Conservation (phyloP, 208 protist genomes). For the Phytomonas francai region DNA sequence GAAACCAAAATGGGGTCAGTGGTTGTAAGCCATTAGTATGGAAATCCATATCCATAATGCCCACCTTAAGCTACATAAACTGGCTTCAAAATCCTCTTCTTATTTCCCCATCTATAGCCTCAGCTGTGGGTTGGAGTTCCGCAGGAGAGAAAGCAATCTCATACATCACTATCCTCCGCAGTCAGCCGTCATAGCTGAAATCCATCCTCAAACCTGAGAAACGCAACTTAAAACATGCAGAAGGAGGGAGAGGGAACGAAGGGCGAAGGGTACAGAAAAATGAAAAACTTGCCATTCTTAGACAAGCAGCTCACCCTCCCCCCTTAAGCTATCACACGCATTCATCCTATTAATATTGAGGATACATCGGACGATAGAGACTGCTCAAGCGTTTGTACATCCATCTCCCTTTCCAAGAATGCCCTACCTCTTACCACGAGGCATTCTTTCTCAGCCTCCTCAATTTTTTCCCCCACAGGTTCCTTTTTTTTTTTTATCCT, state of each 20-base stretch:
- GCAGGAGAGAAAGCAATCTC: not conserved
- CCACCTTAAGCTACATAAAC: not conserved
- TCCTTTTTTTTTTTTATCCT: constrained; percentile 2
- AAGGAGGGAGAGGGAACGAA: not conserved
- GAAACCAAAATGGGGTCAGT: not conserved
- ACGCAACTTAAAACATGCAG: not conserved
- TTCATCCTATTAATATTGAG: not conserved
- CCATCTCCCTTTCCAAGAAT: too few species aligned
- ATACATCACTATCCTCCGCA: not conserved
- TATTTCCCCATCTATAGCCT: not conserved
- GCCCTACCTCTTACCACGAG: too few species aligned
- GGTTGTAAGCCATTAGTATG: not conserved
- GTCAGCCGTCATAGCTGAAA: not conserved
- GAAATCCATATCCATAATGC: not conserved
- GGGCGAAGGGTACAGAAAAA: not conserved
- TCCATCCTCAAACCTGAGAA: not conserved
- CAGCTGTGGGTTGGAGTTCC: not conserved
- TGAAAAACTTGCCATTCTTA: not conserved
- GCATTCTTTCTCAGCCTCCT: not conserved
- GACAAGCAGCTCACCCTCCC: not conserved
- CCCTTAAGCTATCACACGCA: not conserved
- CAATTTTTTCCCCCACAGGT: not conserved
- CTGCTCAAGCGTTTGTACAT: not conserved
- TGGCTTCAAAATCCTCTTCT: not conserved
- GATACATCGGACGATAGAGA: not conserved